Evolutionary conservation across 345 rosid genomes (phyloP).

Genomic region (Hibiscus mutabilis): DNA sequence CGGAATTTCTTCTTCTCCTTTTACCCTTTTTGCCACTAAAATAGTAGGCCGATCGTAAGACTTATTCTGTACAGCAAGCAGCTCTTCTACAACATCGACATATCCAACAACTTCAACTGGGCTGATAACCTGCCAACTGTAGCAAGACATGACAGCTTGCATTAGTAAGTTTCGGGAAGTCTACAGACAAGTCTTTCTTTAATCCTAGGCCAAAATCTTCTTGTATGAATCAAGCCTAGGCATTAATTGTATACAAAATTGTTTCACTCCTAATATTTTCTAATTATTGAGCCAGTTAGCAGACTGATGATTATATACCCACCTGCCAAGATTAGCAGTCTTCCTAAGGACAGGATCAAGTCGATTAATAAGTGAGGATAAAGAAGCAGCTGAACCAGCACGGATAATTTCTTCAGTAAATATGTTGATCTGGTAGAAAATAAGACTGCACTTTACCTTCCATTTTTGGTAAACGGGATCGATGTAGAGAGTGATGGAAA

Average conservation of each 20-base stretch:
- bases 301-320: constrained; percentile 17
- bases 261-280: constrained; percentile 2
- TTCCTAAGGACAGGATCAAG: constrained; percentile 94
- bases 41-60: constrained; percentile 70
- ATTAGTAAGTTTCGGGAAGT: constrained; percentile 17
- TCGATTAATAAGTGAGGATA: constrained; percentile 79
- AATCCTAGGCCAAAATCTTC: constrained; percentile 7
- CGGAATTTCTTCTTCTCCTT: constrained; percentile 99
- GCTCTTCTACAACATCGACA: constrained; percentile 74
- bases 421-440: constrained; percentile 53
- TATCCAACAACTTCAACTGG: constrained; percentile 87
- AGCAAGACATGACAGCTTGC: constrained; percentile 23
- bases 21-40: constrained; percentile 83
- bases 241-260: not conserved
- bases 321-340: constrained; percentile 96
- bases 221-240: not conserved
- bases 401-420: constrained; percentile 97
- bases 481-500: not conserved
- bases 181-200: constrained; percentile 1
- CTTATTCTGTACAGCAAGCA: constrained; percentile 82
- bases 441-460: not conserved
- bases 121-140: constrained; percentile 99
- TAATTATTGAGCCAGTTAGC: not conserved
- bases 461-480: not conserved
- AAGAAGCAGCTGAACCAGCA: constrained; percentile 94